phyloP scores from a whole-genome alignment of 345 rosid species.

The Hirschfeldia incana region DNA sequence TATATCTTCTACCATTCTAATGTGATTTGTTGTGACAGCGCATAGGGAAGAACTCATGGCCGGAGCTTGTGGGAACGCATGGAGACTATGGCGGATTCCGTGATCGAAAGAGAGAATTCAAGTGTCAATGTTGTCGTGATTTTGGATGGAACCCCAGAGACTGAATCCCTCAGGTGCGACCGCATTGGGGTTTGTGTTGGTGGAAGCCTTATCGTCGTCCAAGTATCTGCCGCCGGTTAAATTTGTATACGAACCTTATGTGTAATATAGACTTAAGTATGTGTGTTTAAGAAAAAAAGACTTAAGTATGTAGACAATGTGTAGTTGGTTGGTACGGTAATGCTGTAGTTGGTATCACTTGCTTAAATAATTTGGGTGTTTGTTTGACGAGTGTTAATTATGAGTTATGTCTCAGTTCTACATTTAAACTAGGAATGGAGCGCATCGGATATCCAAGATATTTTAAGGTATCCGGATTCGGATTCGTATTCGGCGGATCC shows the following conservation, averaged over 20 bases:
- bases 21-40: neutral
- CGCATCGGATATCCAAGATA: too few species aligned
- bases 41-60: conserved; percentile 43
- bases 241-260: neutral
- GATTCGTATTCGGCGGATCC: too few species aligned
- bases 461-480: too few species aligned
- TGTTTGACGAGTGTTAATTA: too few species aligned
- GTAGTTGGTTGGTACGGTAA: neutral
- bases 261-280: neutral
- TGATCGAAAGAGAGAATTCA: conserved; percentile 31
- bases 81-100: conserved; percentile 32
- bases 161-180: conserved; percentile 22
- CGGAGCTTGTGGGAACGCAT: conserved; percentile 38
- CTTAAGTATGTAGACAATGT: neutral
- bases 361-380: neutral
- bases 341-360: neutral
- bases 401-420: too few species aligned
- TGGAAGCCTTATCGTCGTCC: conserved; percentile 10
- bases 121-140: conserved; percentile 16
- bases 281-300: too few species aligned
- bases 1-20: too few species aligned
- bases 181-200: conserved; percentile 42
- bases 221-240: conserved; percentile 33
- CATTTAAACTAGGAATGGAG: too few species aligned
- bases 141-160: conserved; percentile 20